Base-by-base conservation (phyloP, 768 basidiomycete genomes). In the Pisolithus sp. region DNA sequence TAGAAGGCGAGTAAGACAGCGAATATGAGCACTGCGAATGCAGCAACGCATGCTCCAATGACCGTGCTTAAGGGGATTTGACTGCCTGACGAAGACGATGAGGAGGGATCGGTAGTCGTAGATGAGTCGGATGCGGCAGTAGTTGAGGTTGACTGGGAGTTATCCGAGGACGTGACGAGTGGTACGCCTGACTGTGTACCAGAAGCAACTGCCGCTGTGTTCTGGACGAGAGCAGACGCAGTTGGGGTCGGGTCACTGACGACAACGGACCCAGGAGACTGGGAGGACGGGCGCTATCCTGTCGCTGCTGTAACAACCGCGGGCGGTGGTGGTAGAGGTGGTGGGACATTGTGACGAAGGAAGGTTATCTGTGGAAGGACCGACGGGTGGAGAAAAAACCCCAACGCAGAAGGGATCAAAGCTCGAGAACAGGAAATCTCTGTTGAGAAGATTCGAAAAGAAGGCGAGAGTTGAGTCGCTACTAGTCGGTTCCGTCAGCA, bases 41-140 rank as follows among this genome's bases (percentile, higher is more conserved):
- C 80, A 4, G 77, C 85, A 1, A 85, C 69, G 55, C 85, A 87
- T 20, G 76, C 75, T 4, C 77, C 85, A 31, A 88, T 71, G 31
- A 85, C 83, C 5, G 81, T 77, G 52, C 75, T 71, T 1, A 73
- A 36, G 1, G 73, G 51, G 23, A 68, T 65, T 26, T 66, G 52
- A 31, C 50, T 48, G 2, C 31, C 31, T 20, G 66, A 53, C 3
- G 67, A 45, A 18, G 51, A 4, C 7, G 54, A 30, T 12, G 65
- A 13, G 26, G 54, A 2, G 6, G 49, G 45, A 20, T 55, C 10
- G 12, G 59, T 40, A 8, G 56, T 30, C 2, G 59, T 28, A 38
- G 63, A 49, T 12, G 61, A 47, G 28, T 42, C 41, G 2, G 57
- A 4, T 4, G 46, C n/a, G 3, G 53, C 4, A 10, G 57, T 48